These are phyloP conservation scores for Naganishia sp. DNA, from an alignment of 1,284 basidiomycete species.

Conservation along the genomic window DNA sequence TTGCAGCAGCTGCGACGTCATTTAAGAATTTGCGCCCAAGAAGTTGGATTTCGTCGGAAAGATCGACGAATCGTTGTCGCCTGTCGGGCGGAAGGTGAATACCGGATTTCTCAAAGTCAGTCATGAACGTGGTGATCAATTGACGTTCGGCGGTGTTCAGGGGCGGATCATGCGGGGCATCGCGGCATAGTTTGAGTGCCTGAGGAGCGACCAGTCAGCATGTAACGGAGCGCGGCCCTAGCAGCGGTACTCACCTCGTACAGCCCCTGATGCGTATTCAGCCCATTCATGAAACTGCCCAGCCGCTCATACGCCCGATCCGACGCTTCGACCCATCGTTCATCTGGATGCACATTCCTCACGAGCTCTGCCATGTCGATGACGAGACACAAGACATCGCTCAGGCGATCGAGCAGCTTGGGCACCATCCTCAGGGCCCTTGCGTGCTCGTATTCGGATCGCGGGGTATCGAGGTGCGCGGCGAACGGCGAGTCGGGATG, in stretches of 20 bases:
- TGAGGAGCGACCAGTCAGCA: slow-evolving; percentile 24
- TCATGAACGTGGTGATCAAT: slow-evolving; percentile 89
- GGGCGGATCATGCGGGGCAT: slow-evolving; percentile 49
- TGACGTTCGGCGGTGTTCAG: slow-evolving; percentile 57
- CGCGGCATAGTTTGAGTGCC: slow-evolving; percentile 45
- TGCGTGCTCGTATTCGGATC: slow-evolving; percentile 42
- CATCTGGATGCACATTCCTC: slow-evolving; percentile 88
- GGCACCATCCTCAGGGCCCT: slow-evolving; percentile 70
- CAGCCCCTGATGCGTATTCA: slow-evolving; percentile 92
- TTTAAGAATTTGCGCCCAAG: slow-evolving; percentile 84
- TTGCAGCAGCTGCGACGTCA: slow-evolving; percentile 59
- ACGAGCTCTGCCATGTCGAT: slow-evolving; percentile 95
- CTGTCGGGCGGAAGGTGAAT: slow-evolving; percentile 80
- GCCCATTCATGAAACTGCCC: slow-evolving; percentile 95
- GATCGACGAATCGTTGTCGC: slow-evolving; percentile 77
- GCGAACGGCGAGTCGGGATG: slow-evolving; percentile 32
- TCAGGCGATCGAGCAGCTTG: slow-evolving; percentile 91
- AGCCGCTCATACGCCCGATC: slow-evolving; percentile 86
- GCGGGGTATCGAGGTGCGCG: slow-evolving; percentile 19
- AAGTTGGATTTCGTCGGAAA: slow-evolving; percentile 88
- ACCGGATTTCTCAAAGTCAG: slow-evolving; percentile 96
- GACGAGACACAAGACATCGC: slow-evolving; percentile 91
- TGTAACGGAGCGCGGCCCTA: background rate
- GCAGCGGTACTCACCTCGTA: slow-evolving; percentile 66
- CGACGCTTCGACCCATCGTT: slow-evolving; percentile 76